Conservation (phyloP, 2,329 filamentous ascomycete species). For the Coleophoma eucalyptorum region DNA sequence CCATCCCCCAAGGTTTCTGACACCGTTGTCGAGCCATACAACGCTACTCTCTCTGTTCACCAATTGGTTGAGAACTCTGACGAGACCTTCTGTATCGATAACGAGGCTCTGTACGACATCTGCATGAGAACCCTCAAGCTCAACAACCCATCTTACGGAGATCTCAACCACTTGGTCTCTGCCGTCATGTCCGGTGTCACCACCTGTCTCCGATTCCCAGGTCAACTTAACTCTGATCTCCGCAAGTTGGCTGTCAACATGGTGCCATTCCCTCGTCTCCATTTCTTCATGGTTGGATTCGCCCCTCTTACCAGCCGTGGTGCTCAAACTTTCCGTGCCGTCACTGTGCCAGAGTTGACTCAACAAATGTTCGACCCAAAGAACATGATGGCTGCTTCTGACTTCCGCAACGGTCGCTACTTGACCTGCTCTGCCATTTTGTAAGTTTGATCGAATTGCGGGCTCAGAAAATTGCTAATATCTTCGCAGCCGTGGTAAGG, state of each 20-base stretch:
- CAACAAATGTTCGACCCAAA: conserved; percentile 99
- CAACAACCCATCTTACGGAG: conserved; percentile 95
- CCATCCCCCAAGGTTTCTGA: conserved; percentile 99
- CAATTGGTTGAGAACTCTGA: conserved; percentile 99
- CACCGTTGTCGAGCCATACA: conserved; percentile 99
- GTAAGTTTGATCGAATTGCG: conserved; percentile 22
- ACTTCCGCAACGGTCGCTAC: conserved; percentile 99
- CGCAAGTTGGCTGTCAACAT: conserved; percentile 99
- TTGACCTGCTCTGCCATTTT: conserved; percentile 99
- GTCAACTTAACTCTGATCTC: conserved; percentile 99
- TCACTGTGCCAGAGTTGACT: conserved; percentile 96
- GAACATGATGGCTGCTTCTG: conserved; percentile 99
- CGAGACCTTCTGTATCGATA: conserved; percentile 99
- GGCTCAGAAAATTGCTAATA: conserved; percentile 25
- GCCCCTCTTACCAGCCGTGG: conserved; percentile 93
- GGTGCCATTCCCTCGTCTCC: conserved; percentile 99
- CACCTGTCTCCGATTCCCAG: conserved; percentile 97
- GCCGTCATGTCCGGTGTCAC: conserved; percentile 99
- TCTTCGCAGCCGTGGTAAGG: conserved; percentile 78
- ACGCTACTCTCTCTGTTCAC: conserved; percentile 97
- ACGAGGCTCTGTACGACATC: conserved; percentile 99
- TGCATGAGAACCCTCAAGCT: conserved; percentile 99
- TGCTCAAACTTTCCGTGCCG: conserved; percentile 92
- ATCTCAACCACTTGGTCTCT: conserved; percentile 98
- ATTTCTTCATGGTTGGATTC: conserved; percentile 99